Conservation (phyloP, 2,329 filamentous ascomycete species). For the Monosporascus sp. region DNA sequence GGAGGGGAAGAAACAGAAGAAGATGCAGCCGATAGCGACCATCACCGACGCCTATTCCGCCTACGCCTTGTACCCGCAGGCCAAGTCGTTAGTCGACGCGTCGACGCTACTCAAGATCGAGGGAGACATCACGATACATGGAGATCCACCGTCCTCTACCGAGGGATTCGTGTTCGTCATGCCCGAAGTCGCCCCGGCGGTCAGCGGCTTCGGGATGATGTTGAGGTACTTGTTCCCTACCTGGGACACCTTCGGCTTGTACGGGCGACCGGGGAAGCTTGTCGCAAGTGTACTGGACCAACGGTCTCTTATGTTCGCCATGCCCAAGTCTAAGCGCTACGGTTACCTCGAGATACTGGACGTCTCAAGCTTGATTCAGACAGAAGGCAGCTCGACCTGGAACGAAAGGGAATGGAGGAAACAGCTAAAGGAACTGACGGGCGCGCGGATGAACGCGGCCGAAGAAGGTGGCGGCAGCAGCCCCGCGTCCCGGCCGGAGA, state of each 20-base stretch:
- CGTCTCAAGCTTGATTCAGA: slow-evolving; percentile 73
- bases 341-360: slow-evolving; percentile 89
- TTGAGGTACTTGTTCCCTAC: slow-evolving; percentile 88
- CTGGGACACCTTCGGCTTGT: slow-evolving; percentile 87
- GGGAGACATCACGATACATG: slow-evolving; percentile 83
- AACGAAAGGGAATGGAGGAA: slow-evolving; percentile 85
- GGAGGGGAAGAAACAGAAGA: slow-evolving; percentile 81
- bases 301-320: slow-evolving; percentile 94
- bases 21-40: slow-evolving; percentile 82
- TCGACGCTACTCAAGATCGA: slow-evolving; percentile 94
- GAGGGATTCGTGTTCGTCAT: slow-evolving; percentile 98
- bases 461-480: slow-evolving; percentile 43
- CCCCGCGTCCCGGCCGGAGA: slow-evolving; percentile 48
- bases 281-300: slow-evolving; percentile 84
- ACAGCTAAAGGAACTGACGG: slow-evolving; percentile 82
- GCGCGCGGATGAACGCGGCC: slow-evolving; percentile 66
- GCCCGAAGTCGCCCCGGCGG: slow-evolving; percentile 88
- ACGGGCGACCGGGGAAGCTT: slow-evolving; percentile 81
- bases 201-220: slow-evolving; percentile 94
- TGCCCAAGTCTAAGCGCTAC: slow-evolving; percentile 83
- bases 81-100: slow-evolving; percentile 87
- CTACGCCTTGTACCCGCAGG: slow-evolving; percentile 93
- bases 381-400: slow-evolving; percentile 72
- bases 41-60: slow-evolving; percentile 87
- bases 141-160: slow-evolving; percentile 67